Evolutionary conservation across 805 yeast species (phyloP).

Genomic region (Clavispora carvajalis): DNA sequence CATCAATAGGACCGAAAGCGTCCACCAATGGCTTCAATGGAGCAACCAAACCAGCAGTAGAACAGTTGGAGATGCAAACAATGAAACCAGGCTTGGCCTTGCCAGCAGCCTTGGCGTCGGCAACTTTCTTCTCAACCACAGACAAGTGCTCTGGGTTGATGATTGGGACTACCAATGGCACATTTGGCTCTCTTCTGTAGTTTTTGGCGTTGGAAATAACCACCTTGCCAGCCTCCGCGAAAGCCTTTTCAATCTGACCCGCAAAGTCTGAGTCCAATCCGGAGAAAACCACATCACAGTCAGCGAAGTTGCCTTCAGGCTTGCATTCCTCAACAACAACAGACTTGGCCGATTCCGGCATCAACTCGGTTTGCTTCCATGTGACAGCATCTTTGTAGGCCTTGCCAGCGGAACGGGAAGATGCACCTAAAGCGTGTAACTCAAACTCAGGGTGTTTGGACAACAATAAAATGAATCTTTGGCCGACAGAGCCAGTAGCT

Average conservation of each 20-base stretch:
- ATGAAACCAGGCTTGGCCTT: slow-evolving; percentile 70
- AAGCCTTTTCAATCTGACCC: slow-evolving; percentile 84
- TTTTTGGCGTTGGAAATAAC: slow-evolving; percentile 95
- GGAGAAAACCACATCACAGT: slow-evolving; percentile 91
- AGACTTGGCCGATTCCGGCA: slow-evolving; percentile 64
- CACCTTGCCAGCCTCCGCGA: slow-evolving; percentile 73
- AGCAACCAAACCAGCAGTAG: slow-evolving; percentile 96
- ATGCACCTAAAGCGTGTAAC: slow-evolving; percentile 83
- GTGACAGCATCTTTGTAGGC: slow-evolving; percentile 76
- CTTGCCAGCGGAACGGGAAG: slow-evolving; percentile 90
- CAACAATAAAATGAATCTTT: slow-evolving; percentile 81
- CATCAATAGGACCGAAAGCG: slow-evolving; percentile 82
- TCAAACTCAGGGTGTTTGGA: slow-evolving; percentile 88
- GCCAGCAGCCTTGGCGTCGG: slow-evolving; percentile 50
- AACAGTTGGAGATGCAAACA: slow-evolving; percentile 95
- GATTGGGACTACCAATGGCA: slow-evolving; percentile 92
- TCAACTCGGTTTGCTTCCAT: slow-evolving; percentile 87
- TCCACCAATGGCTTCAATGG: slow-evolving; percentile 94
- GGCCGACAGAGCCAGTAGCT: slow-evolving; percentile 98
- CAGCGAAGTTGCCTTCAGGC: slow-evolving; percentile 63
- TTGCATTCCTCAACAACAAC: slow-evolving; percentile 74
- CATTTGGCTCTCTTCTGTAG: slow-evolving; percentile 81
- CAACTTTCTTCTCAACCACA: slow-evolving; percentile 56
- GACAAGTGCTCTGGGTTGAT: slow-evolving; percentile 89
- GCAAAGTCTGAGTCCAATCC: slow-evolving; percentile 93